phyloP scores from a whole-genome alignment of 164 flowering plant genomes.

The Brasenia schreberi region DNA sequence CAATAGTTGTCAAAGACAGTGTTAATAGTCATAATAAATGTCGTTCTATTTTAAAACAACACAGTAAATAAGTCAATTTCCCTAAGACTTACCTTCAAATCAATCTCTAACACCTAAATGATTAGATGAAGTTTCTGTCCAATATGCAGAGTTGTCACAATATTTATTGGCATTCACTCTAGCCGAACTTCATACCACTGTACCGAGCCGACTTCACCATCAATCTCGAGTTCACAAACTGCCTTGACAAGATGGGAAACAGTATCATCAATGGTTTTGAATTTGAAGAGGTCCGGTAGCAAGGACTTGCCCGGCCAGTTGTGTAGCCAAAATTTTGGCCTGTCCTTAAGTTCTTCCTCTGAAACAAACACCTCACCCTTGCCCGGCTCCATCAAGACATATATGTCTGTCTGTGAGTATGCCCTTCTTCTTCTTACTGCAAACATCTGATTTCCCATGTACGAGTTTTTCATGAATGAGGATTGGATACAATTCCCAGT shows the following conservation, averaged over 20 bases:
- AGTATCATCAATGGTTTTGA: slow-evolving; percentile 48
- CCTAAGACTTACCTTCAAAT: too few relatives aligned
- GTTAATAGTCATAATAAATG: too few relatives aligned
- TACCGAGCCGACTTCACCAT: slow-evolving; percentile 72
- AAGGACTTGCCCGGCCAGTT: slow-evolving; percentile 63
- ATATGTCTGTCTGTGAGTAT: slow-evolving; percentile 36
- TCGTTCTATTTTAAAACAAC: too few relatives aligned
- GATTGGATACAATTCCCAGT: neutral
- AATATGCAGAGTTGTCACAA: too few relatives aligned
- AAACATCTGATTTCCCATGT: slow-evolving; percentile 15
- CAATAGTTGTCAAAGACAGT: too few relatives aligned
- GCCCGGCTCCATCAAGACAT: slow-evolving; percentile 76
- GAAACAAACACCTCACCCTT: slow-evolving; percentile 62
- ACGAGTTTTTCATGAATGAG: neutral
- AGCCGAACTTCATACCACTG: slow-evolving; percentile 85
- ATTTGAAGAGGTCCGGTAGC: slow-evolving; percentile 70
- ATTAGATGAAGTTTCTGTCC: too few relatives aligned
- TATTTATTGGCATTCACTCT: slow-evolving; percentile 19
- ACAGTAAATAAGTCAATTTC: too few relatives aligned
- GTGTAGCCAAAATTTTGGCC: slow-evolving; percentile 55
- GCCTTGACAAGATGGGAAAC: slow-evolving; percentile 55
- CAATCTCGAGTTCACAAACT: slow-evolving; percentile 83
- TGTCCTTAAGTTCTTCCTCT: slow-evolving; percentile 46
- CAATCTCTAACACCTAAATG: too few relatives aligned
- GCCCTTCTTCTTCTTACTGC: slow-evolving; percentile 59